Evolutionary conservation across 345 rosid genomes (phyloP).

Genomic region (Euphorbia tirucalli): DNA sequence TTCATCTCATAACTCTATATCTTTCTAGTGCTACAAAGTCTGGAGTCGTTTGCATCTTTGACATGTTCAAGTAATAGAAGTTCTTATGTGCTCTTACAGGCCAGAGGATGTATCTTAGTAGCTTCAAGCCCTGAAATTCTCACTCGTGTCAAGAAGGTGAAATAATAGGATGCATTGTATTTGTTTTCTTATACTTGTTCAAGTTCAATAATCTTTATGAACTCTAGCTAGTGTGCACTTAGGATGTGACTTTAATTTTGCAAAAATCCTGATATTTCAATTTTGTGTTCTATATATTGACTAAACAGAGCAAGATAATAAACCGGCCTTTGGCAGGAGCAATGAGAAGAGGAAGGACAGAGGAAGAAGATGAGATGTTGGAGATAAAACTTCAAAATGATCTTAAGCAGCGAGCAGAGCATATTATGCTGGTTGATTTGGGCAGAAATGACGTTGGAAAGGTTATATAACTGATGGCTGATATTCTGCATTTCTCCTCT

Average conservation of each 20-base stretch:
- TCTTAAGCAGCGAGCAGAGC: slow-evolving; percentile 84
- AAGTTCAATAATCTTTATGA: not conserved
- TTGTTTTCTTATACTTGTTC: not conserved
- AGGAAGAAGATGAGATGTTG: slow-evolving; percentile 54
- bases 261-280: not conserved
- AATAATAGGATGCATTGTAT: not conserved
- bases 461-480: slow-evolving; percentile 36
- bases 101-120: slow-evolving; percentile 89
- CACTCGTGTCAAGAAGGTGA: slow-evolving; percentile 74
- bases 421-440: slow-evolving; percentile 87
- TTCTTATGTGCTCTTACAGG: slow-evolving; percentile 35
- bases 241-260: not conserved
- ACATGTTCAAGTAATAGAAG: not conserved
- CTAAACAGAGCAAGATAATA: slow-evolving; percentile 63
- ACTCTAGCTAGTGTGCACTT: not conserved
- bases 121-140: slow-evolving; percentile 49
- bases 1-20: too few species aligned
- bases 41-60: not conserved
- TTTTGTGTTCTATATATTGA: too few species aligned
- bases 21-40: not conserved
- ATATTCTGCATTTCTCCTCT: too few species aligned
- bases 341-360: slow-evolving; percentile 62
- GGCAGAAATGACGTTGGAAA: slow-evolving; percentile 92
- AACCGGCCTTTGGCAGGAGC: slow-evolving; percentile 93
- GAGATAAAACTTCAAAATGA: slow-evolving; percentile 55